Evolutionary conservation across 192 early-diverging fungal species (phyloP), one percentile per base, ranked within the genome.

Genomic region (Linnemannia schmuckeri): DNA sequence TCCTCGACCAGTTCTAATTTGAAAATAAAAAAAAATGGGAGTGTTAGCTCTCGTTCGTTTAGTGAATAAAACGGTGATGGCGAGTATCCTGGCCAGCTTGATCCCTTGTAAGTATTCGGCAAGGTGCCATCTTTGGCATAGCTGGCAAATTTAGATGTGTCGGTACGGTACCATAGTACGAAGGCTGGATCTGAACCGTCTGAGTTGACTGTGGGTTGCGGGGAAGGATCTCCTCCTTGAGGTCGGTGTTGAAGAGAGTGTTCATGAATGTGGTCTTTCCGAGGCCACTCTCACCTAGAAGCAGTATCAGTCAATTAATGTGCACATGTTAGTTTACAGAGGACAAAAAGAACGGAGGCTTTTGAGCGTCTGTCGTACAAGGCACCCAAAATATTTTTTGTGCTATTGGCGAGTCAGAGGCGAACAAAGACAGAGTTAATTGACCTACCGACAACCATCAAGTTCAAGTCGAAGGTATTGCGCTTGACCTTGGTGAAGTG

Each of bases 191-290:
- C 89, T 97, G 94, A 22, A 96, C 96, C 13, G 98, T 98, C 91
- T 98, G 95, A 81, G 95, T 94, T 12, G 90, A 68, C 66, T 92
- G 85, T 1, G 91, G 82, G 68, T 89, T 90, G 66, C 89, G 89
- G 52, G 89, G 88, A 38, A 90, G 88, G 61, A 93, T 93, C 78
- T 95, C 95, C 78, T 98, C 97, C 71, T 96, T 92, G 70, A 99
- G 91, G 78, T 98, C 96, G 30, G 98, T 96, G 74, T 97, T 95
- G 91, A 99, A 97, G 71, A 99, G 93, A 12, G 98, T 99, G 93
- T 99, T 99, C 94, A 99, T 96, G 86, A 97, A 99, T 22, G 98
- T 99, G 35, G 98, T 97, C 92, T 99, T 99, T 78, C 98, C 98
- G n/a, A 97, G 92, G 75, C 98, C 98, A 76, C 96, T 98, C 88